Percentiles rank a stretch among this genome's conserved stretches.
Conservation (phyloP, 2,329 filamentous ascomycete genomes). For the Monilinia polystroma region DNA sequence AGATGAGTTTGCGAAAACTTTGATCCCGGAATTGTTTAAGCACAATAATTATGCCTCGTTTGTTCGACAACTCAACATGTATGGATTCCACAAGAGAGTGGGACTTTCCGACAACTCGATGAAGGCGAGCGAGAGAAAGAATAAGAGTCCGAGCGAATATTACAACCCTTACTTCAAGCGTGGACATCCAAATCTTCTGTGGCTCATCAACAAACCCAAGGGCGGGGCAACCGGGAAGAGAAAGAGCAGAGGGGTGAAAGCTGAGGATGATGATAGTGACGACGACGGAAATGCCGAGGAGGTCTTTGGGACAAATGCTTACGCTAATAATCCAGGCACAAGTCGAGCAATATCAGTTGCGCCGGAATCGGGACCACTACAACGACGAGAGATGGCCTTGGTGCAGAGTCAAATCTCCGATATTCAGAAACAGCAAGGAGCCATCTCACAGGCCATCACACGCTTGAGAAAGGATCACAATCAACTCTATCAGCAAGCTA, state of each 20-base stretch:
- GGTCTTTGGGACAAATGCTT: constrained; percentile 33
- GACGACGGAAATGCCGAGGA: constrained; percentile 53
- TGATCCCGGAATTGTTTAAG: constrained; percentile 75
- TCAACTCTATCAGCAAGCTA: constrained; percentile 81
- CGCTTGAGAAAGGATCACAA: constrained; percentile 83
- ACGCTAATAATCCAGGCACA: constrained; percentile 46
- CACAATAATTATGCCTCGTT: constrained; percentile 80
- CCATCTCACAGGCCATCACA: constrained; percentile 80
- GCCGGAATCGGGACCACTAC: constrained; percentile 47
- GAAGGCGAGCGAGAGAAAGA: constrained; percentile 94
- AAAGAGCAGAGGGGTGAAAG: constrained; percentile 54
- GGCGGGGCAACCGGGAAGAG: constrained; percentile 60
- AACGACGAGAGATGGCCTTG: constrained; percentile 71
- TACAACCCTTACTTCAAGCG: constrained; percentile 95
- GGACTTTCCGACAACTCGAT: constrained; percentile 95
- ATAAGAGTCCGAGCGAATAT: constrained; percentile 98
- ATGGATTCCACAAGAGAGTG: constrained; percentile 68
- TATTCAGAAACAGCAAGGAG: constrained; percentile 80
- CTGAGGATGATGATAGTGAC: constrained; percentile 69
- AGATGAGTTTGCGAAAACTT: constrained; percentile 76
- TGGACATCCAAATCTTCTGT: constrained; percentile 86
- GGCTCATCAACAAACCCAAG: constrained; percentile 95
- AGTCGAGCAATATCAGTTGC: constrained; percentile 40
- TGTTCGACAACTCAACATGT: constrained; percentile 69
- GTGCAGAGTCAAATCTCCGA: constrained; percentile 78